These are phyloP conservation scores for Alloteropsis semialata DNA, from an alignment of 176 grass and related monocot species.

Conservation along the genomic window DNA sequence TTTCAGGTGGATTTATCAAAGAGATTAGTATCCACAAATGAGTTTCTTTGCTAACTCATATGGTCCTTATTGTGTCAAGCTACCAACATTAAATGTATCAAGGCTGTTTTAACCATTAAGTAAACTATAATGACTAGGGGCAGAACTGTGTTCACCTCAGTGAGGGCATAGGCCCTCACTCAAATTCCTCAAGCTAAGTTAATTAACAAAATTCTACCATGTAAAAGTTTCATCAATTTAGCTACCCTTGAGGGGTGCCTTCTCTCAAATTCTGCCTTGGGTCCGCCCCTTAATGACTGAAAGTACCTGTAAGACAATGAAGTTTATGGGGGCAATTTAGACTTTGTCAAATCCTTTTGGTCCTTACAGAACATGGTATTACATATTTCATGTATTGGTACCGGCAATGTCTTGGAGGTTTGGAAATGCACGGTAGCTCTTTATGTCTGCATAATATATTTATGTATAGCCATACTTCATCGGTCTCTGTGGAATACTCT, in stretches of 20 bases:
- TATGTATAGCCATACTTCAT: not conserved
- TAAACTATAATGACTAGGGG: not conserved
- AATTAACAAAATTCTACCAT: too few relatives aligned
- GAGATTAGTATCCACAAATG: not conserved
- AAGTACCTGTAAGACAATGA: not conserved
- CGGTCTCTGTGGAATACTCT: not conserved
- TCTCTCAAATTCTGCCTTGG: too few relatives aligned
- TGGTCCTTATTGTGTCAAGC: not conserved
- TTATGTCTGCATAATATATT: constrained; percentile 17
- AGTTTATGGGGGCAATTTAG: not conserved
- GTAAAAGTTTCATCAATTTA: too few relatives aligned
- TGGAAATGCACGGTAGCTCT: constrained; percentile 1
- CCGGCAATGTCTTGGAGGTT: not conserved
- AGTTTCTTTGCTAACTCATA: not conserved
- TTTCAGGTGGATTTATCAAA: not conserved
- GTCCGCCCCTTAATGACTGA: not conserved
- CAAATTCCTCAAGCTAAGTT: too few relatives aligned
- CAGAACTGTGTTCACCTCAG: too few relatives aligned
- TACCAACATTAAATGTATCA: not conserved
- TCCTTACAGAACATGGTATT: not conserved
- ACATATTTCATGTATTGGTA: constrained; percentile 15
- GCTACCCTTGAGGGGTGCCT: too few relatives aligned
- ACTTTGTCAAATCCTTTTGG: not conserved
- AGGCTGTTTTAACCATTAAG: not conserved
- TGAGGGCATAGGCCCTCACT: too few relatives aligned